Base-by-base conservation (phyloP, 2,329 filamentous ascomycete genomes). In the Fusarium setosum region DNA sequence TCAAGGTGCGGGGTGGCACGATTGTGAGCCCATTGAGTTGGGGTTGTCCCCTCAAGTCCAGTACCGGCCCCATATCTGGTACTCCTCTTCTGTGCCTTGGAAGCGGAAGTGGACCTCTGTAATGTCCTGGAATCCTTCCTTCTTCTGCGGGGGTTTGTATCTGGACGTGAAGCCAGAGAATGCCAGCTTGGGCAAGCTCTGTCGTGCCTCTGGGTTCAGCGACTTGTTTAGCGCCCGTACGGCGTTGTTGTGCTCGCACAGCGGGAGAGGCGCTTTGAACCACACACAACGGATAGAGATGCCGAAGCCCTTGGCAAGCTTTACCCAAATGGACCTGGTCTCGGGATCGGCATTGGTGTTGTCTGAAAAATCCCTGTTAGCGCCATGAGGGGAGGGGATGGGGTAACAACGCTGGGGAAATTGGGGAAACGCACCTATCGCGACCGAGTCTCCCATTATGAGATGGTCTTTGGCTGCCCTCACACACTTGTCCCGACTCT, bases 311-410 rank as follows among this genome's bases (percentile, higher is more conserved):
- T 84, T 85, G 17, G 94, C 94, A 26, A 98, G 79, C 23, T 87
- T 81, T 29, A 93, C 79, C 95, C 95, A 98, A 61, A 92, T 80
- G n/a, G 86, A 84, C 66, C 96, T 86, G 21, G 90, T 93, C 51
- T 92, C 90, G 11, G 83, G 76, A 78, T 97, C 92, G 26, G 94
- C 88, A 75, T 99, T 99, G n/a, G 96, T 98, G 76, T 97, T 98
- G 78, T 99, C 96, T 96, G 48, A 56, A 40, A 35, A 61, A 68
- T 48, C 52, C 54, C 41, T n/a, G 61, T 65, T 52, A 57, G 51
- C 54, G 57, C 32, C 34, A 24, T 63, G 53, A 67, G 49, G 56
- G 63, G 45, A n/a, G 50, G 18, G 56, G 52, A 62, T 41, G 60
- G 63, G 54, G 66, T 56, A 65, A 34, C 5, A 24, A 32, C 40